These are phyloP conservation scores for Incumbomyces delicatus DNA, from an alignment of 2,329 filamentous ascomycete genomes.

Conservation along the genomic window DNA sequence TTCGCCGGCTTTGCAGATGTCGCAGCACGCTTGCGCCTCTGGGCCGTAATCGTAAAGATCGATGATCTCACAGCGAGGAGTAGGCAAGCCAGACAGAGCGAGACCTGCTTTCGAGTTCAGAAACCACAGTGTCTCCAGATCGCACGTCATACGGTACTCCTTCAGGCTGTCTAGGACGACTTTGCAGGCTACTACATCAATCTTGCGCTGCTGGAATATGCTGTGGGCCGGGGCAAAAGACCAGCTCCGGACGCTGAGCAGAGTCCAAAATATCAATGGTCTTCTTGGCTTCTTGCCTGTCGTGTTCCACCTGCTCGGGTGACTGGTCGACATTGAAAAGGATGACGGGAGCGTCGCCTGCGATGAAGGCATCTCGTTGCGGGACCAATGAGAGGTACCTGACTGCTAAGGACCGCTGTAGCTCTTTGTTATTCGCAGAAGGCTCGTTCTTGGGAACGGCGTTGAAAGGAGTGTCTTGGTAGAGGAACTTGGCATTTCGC, in stretches of 20 bases:
- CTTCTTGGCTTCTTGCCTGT: background rate
- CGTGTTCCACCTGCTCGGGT: too few species aligned
- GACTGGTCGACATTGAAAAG: background rate
- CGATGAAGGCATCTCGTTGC: slow-evolving; percentile 1
- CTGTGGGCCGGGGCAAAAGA: background rate
- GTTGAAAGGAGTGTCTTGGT: background rate
- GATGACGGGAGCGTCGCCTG: background rate
- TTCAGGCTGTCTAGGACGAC: background rate
- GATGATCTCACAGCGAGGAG: background rate
- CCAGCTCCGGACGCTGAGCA: background rate
- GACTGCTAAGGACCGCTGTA: background rate
- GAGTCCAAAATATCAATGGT: background rate
- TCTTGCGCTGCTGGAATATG: background rate
- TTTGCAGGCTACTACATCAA: background rate
- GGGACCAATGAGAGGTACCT: background rate
- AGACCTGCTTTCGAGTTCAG: background rate
- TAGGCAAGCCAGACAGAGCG: background rate
- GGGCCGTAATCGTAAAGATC: background rate
- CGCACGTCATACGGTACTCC: background rate
- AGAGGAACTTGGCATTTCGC: slow-evolving; percentile 1
- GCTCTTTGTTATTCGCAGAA: too few species aligned
- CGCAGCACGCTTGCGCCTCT: background rate
- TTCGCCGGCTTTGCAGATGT: background rate
- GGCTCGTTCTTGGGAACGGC: background rate
- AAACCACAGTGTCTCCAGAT: background rate